Evolutionary conservation across 1,284 basidiomycete genomes (phyloP).

Genomic region (Pseudozyma thailandica): DNA sequence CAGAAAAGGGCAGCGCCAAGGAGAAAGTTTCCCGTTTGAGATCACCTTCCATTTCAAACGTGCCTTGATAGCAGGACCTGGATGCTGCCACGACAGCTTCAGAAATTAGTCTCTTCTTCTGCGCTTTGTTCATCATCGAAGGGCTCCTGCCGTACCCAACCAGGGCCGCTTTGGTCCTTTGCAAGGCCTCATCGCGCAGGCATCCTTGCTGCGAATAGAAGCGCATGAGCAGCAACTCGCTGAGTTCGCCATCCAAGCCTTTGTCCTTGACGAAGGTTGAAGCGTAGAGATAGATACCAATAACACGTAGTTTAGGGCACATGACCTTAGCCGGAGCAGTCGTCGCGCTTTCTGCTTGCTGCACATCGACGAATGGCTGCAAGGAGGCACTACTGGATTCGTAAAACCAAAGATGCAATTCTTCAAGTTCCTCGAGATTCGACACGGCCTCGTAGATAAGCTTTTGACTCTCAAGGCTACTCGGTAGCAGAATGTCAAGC

Average conservation of each 20-base stretch:
- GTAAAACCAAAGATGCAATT: constrained; percentile 1
- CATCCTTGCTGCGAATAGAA: constrained; percentile 5
- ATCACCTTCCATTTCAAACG: not conserved
- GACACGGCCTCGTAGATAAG: not conserved
- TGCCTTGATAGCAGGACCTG: not conserved
- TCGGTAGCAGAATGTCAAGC: constrained; percentile 5
- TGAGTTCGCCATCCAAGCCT: not conserved
- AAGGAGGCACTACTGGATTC: not conserved
- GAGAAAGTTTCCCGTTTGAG: not conserved
- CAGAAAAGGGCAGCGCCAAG: not conserved
- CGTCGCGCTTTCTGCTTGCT: not conserved
- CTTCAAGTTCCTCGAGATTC: constrained; percentile 3
- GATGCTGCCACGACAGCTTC: not conserved
- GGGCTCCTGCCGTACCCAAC: not conserved
- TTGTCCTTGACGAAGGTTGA: not conserved
- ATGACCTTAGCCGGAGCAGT: not conserved
- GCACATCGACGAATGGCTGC: not conserved
- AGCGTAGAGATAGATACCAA: not conserved
- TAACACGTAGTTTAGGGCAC: constrained; percentile 1
- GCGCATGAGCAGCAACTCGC: not conserved
- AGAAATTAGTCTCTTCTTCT: not conserved
- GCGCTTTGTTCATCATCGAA: not conserved
- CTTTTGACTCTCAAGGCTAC: not conserved
- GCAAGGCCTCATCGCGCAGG: not conserved
- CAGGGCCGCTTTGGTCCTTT: constrained; percentile 2